Conservation (phyloP, 2,329 filamentous ascomycete genomes). For the Fusarium globosum region DNA sequence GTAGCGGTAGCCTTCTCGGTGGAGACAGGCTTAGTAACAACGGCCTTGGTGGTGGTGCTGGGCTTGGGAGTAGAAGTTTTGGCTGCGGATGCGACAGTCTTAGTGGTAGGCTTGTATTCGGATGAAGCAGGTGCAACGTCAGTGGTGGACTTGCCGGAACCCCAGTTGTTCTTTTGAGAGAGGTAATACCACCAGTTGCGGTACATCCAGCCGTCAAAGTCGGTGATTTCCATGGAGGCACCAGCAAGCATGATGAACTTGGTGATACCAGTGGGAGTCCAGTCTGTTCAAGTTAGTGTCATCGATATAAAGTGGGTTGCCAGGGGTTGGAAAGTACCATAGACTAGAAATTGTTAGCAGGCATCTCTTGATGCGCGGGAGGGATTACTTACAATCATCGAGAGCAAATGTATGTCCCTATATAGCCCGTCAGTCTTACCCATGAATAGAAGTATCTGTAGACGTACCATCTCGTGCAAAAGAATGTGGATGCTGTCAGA, state of each 20-base stretch:
- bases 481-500: slow-evolving; percentile 56
- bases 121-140: background rate
- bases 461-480: slow-evolving; percentile 55
- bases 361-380: background rate
- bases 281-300: slow-evolving; percentile 47
- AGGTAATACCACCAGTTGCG: slow-evolving; percentile 58
- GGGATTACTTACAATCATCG: slow-evolving; percentile 49
- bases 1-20: background rate
- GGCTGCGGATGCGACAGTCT: background rate
- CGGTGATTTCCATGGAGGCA: slow-evolving; percentile 54
- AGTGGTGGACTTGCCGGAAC: background rate
- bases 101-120: background rate
- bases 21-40: background rate
- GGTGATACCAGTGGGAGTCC: slow-evolving; percentile 54
- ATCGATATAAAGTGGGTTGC: accelerated
- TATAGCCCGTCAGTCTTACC: background rate
- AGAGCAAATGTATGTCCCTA: slow-evolving; percentile 55
- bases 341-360: slow-evolving; percentile 24
- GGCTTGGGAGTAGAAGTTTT: background rate
- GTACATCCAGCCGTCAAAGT: slow-evolving; percentile 62
- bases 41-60: background rate
- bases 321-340: slow-evolving; percentile 10
- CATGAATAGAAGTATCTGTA: accelerated
- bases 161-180: slow-evolving; percentile 43
- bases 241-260: slow-evolving; percentile 61